phyloP scores from a whole-genome alignment of 2,329 filamentous ascomycete species.

The Ascochyta clinopodiicola region DNA sequence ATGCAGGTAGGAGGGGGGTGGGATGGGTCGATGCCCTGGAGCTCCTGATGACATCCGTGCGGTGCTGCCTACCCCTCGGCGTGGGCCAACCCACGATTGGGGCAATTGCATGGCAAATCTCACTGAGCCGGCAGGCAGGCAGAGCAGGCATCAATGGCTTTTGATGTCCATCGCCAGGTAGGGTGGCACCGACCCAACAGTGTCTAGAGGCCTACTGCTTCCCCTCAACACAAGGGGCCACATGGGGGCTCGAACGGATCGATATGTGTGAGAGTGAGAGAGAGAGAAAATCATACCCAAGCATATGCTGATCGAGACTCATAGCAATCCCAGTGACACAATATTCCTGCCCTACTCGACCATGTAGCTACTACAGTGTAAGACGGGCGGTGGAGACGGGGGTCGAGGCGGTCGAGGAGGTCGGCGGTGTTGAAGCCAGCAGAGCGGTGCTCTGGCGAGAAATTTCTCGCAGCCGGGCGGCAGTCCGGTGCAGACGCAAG shows the following conservation, averaged over 20 bases:
- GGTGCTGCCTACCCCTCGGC: slow-evolving; percentile 47
- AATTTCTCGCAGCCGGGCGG: slow-evolving; percentile 25
- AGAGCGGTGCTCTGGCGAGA: slow-evolving; percentile 31
- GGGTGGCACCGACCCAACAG: slow-evolving; percentile 19
- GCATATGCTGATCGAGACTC: slow-evolving; percentile 51
- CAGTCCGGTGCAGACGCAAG: slow-evolving; percentile 30
- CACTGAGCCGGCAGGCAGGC: slow-evolving; percentile 33
- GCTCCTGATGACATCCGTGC: slow-evolving; percentile 37
- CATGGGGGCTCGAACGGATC: slow-evolving; percentile 19
- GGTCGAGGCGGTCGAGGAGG: slow-evolving; percentile 23
- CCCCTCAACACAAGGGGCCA: slow-evolving; percentile 7
- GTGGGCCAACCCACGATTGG: slow-evolving; percentile 34
- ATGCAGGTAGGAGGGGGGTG: slow-evolving; percentile 27
- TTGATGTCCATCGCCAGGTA: slow-evolving; percentile 16
- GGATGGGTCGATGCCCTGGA: slow-evolving; percentile 31
- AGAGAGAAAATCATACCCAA: slow-evolving; percentile 46
- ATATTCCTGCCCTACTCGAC: slow-evolving; percentile 31
- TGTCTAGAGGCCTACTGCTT: neutral
- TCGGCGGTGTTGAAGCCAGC: slow-evolving; percentile 26
- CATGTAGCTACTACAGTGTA: slow-evolving; percentile 39
- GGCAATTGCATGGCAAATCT: slow-evolving; percentile 24
- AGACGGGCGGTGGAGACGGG: slow-evolving; percentile 23
- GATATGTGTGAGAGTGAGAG: neutral
- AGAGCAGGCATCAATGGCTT: slow-evolving; percentile 29
- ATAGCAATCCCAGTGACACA: slow-evolving; percentile 47